Evolutionary conservation across 2,329 filamentous ascomycete species (phyloP).

Genomic region (Chalara sp.): DNA sequence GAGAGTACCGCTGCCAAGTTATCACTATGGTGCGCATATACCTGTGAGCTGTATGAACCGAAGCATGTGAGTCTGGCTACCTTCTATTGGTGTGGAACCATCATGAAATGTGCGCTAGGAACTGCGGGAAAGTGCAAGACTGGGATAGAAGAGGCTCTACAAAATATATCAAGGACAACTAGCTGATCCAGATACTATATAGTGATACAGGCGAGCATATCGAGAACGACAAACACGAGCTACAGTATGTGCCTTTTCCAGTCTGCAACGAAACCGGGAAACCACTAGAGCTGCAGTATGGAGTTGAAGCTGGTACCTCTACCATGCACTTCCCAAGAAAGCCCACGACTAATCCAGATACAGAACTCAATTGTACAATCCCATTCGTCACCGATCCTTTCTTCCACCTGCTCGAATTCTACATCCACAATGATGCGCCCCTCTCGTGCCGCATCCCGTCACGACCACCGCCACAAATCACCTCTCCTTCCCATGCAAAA

Average conservation of each 20-base stretch:
- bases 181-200: conserved; percentile 2
- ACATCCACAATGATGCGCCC: conserved; percentile 93
- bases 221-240: conserved; percentile 69
- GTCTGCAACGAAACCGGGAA: conserved; percentile 80
- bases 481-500: conserved; percentile 34
- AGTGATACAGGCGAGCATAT: conserved; percentile 90
- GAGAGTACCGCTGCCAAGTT: conserved; percentile 42
- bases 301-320: conserved; percentile 50
- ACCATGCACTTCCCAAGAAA: neutral
- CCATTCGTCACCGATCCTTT: conserved; percentile 69
- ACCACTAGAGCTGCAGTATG: conserved; percentile 81
- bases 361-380: conserved; percentile 79
- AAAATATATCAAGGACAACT: neutral
- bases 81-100: too few relatives aligned
- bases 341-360: conserved; percentile 9
- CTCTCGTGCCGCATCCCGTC: conserved; percentile 85
- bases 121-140: neutral
- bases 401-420: conserved; percentile 92
- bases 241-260: conserved; percentile 89
- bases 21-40: conserved; percentile 61
- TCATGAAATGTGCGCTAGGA: neutral
- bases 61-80: conserved; percentile 51
- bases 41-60: conserved; percentile 68
- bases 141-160: neutral
- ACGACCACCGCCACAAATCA: conserved; percentile 50